Percentiles rank a stretch among this genome's conserved stretches.
Evolutionary conservation across 2,329 filamentous ascomycete species (phyloP).

Genomic region (Apiospora kogelbergensis): DNA sequence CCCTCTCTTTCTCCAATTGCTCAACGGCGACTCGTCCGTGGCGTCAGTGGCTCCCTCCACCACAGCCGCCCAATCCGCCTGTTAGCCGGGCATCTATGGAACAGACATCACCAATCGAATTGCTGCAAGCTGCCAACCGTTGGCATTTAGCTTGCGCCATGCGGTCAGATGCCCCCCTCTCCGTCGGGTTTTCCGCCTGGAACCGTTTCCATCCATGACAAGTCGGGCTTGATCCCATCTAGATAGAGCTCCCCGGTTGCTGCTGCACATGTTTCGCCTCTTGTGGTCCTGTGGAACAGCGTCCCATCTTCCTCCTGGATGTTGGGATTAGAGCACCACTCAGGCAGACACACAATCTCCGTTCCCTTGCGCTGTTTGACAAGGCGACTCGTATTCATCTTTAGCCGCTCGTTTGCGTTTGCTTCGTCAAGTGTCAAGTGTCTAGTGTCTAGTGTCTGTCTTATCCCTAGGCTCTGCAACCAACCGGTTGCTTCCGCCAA

Average conservation of each 20-base stretch:
- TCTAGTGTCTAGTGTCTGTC: not conserved
- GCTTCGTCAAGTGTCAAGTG: slow-evolving; percentile 2
- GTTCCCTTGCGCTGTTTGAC: not conserved
- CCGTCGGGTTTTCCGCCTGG: not conserved
- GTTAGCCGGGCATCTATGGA: not conserved
- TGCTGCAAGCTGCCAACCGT: not conserved
- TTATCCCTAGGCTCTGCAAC: not conserved
- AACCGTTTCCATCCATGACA: not conserved
- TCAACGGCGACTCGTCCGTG: not conserved
- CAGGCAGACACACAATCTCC: not conserved
- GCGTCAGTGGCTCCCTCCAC: not conserved
- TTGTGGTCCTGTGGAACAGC: not conserved
- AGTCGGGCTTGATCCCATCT: not conserved
- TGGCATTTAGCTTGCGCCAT: not conserved
- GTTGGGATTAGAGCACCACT: not conserved
- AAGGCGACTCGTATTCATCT: not conserved
- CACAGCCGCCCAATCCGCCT: not conserved
- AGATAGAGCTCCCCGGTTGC: not conserved
- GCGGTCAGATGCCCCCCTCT: slow-evolving; percentile 3
- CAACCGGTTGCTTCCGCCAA: not conserved
- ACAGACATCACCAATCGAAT: not conserved
- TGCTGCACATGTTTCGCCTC: not conserved
- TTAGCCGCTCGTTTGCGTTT: not conserved
- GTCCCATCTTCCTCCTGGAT: not conserved
- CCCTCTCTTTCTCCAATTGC: not conserved